A percentile compares a stretch with the other conserved stretches of the same genome.
Conservation (phyloP, 495 filamentous ascomycete genomes). For the Penicillium argentinense region DNA sequence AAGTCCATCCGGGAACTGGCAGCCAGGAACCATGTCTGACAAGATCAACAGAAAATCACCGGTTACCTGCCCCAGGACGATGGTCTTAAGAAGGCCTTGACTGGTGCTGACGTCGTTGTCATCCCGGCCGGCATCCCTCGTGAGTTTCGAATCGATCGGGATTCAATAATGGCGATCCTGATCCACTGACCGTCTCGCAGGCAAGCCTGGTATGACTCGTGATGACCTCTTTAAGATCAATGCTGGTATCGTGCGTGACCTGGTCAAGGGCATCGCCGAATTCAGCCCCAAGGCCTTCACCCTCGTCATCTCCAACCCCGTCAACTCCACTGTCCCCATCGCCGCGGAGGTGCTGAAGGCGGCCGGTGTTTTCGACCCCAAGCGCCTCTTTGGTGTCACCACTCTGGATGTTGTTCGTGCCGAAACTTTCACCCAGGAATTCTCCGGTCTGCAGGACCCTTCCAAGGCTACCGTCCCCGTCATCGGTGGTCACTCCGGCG, state of each 20-base stretch:
- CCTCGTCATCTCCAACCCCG: conserved; percentile 97
- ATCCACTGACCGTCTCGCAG: conserved; percentile 42
- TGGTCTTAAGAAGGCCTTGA: conserved; percentile 83
- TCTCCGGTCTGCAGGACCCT: conserved; percentile 78
- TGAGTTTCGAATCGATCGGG: conserved; percentile 46
- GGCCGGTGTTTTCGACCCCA: conserved; percentile 87
- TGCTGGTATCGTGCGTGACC: conserved; percentile 86
- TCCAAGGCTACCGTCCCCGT: conserved; percentile 83
- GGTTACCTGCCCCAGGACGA: conserved; percentile 90
- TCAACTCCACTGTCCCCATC: conserved; percentile 98
- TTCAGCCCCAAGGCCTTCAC: conserved; percentile 86
- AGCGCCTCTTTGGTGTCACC: conserved; percentile 96
- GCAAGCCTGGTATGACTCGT: conserved; percentile 98
- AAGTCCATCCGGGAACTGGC: too few relatives aligned
- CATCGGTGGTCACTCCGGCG: conserved; percentile 94
- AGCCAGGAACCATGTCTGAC: too few relatives aligned
- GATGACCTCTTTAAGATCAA: conserved; percentile 99
- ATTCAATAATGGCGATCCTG: not conserved
- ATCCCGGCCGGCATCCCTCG: conserved; percentile 98
- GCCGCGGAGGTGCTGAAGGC: conserved; percentile 93
- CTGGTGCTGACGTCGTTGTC: conserved; percentile 89
- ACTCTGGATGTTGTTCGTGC: conserved; percentile 97
- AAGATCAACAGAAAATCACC: conserved; percentile 84
- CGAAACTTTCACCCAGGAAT: conserved; percentile 90
- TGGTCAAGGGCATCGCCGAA: conserved; percentile 83